Evolutionary conservation across 1,284 basidiomycete genomes (phyloP), one percentile per base, ranked within the genome.

Genomic region (Quambalaria eucalypti): DNA sequence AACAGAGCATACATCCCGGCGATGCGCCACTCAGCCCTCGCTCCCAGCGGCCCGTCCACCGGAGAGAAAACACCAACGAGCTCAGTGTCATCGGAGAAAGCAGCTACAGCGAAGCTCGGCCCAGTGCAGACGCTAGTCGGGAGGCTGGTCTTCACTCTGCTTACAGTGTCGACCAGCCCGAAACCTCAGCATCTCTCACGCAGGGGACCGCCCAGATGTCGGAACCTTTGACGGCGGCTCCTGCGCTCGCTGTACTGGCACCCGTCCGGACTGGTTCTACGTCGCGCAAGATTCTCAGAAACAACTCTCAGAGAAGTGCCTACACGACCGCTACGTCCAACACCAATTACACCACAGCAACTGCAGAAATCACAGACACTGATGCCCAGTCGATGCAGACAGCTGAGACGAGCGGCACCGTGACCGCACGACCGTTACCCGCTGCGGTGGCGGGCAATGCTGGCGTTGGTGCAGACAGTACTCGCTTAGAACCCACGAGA

Each of bases 41-140:
- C 25, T 5, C n/a, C 25, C 2, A 23, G 12, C 19, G 25, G 16
- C 42, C 19, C 5, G 42, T 12, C 19, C 42, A 26, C 42, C 16
- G 12, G 25, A 46, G 42, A 12, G 21, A 46, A 7, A 21, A 46
- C 21, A 19, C 42, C 42, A 26, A 46, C 14, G 21, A 14, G 7
- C 42, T 46, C 42, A 46, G 42, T 26, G 25, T 46, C 42, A 46
- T 46, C 25, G 42, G 42, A 14, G 42, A 46, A 21, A 46, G 42
- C 25, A 26, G 42, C 21, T 26, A 19, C 25, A 46, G 42, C 25
- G 42, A 46, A 14, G 42, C 16, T 2, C 12, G 42, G 14, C n/a
- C 25, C 42, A 46, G 42, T 26, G 25, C 16, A 33, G 31, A 33
- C 9, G 9, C 31, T 16, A 8, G 9, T 8, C 8, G 31, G 16